These are phyloP conservation scores for Hanseniaspora thailandica DNA, from an alignment of 805 yeast genomes.

Conservation along the genomic window DNA sequence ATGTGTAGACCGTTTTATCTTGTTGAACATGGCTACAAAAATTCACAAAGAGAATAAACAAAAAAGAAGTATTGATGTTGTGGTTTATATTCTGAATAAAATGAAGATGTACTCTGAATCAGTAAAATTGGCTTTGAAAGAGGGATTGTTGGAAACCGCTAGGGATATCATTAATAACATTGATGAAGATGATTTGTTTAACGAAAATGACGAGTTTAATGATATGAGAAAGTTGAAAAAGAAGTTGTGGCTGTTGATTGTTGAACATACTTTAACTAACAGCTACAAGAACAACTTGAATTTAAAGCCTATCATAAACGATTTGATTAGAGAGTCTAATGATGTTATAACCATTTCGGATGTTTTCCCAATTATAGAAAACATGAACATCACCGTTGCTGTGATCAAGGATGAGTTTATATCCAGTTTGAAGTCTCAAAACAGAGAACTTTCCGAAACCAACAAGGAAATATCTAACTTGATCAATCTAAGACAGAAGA, in stretches of 20 bases:
- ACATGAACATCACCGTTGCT: constrained; percentile 58
- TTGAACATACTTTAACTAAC: constrained; percentile 25
- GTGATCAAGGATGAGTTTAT: constrained; percentile 76
- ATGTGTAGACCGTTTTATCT: constrained; percentile 52
- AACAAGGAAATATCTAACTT: constrained; percentile 70
- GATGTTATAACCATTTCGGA: constrained; percentile 61
- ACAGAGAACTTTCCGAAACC: constrained; percentile 50
- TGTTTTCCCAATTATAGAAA: constrained; percentile 72
- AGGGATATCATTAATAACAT: constrained; percentile 34
- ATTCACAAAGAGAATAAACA: constrained; percentile 44
- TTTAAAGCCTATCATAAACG: constrained; percentile 27
- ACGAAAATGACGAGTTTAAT: constrained; percentile 21
- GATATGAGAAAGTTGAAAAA: constrained; percentile 46
- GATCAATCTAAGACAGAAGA: constrained; percentile 44
- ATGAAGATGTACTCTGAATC: constrained; percentile 71
- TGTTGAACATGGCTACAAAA: constrained; percentile 59
- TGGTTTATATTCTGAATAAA: constrained; percentile 60
- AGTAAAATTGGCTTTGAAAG: constrained; percentile 54
- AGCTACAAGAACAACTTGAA: constrained; percentile 16
- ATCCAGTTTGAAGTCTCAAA: constrained; percentile 62
- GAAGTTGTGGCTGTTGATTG: constrained; percentile 59
- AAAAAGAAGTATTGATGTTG: constrained; percentile 43
- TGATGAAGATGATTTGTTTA: constrained; percentile 11
- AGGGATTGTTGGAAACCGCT: constrained; percentile 49
- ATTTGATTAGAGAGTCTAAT: constrained; percentile 35